Base-by-base conservation (phyloP, 1,284 basidiomycete species). In the Ceratobasidium sp. region DNA sequence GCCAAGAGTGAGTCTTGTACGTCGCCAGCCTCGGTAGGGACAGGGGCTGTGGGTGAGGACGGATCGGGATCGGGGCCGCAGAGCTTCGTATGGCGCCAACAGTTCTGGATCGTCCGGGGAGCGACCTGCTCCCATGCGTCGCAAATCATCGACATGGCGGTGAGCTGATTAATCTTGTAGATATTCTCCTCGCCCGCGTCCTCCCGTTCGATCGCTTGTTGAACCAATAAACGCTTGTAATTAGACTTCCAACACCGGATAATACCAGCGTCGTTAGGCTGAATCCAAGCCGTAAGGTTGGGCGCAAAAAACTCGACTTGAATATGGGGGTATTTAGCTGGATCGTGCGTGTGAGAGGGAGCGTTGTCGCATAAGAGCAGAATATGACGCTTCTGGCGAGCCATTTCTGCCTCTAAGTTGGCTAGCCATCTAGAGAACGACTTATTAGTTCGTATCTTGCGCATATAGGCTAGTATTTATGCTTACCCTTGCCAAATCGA, bases 191-290 rank as follows among this genome's bases (percentile, higher is more conserved):
- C 75, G 20, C 75, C 66, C 33, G 59, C 54, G n/a, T 77, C 76
- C 26, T 79, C 65, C 1, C 78, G 65, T 12, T 77, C 65, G 44
- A 79, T 54, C 12, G 74, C 78, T 4, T 66, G 54, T 33, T 77
- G 33, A 33, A 4, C 33, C 38, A 62, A 59, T 33, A 38, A 26
- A 23, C 76, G 52, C 3, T 38, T n/a, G 33, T 62, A 61, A 48
- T 77, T 10, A 28, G 76, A 50, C 54, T 73, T 77, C 59, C 59
- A 61, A 17, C 59, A 61, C 3, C 28, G 59, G 33, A 61, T 79
- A 61, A 85, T 84, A n/a, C 85, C 84, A 1, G 81, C 82, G 79
- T 86, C 83, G 1, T 69, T 82, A 15, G 83, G 67, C 79, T 82
- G 84, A 79, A 85, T 82, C 80, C 75, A 80, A 1, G 83, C 81